Evolutionary conservation across 2,329 filamentous ascomycete genomes (phyloP).

Genomic region (Colletotrichum noveboracense): DNA sequence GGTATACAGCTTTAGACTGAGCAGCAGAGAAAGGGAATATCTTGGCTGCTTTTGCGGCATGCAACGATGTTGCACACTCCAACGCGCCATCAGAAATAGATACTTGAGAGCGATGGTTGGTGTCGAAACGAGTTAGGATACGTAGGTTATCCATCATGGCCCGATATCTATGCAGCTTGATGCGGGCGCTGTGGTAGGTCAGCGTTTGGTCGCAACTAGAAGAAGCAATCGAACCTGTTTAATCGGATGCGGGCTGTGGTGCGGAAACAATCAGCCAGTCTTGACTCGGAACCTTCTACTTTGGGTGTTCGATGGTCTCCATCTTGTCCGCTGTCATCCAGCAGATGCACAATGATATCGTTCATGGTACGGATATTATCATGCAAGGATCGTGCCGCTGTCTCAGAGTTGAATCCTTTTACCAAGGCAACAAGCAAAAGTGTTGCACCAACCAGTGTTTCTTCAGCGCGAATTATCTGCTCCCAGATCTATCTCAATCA

Average conservation of each 20-base stretch:
- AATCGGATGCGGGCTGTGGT: neutral
- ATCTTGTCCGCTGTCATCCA: neutral
- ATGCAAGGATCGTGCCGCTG: neutral
- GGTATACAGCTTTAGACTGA: neutral
- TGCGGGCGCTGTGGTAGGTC: neutral
- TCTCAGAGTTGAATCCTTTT: neutral
- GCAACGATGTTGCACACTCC: neutral
- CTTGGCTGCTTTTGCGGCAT: neutral
- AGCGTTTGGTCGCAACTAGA: rapidly evolving
- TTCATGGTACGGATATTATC: neutral
- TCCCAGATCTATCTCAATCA: neutral
- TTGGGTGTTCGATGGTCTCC: neutral
- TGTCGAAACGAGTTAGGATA: neutral
- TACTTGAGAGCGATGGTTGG: neutral
- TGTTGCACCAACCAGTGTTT: neutral
- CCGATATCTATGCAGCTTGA: neutral
- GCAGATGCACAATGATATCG: neutral
- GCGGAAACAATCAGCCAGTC: neutral
- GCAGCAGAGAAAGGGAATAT: neutral
- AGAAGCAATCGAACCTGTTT: neutral
- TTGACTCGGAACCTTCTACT: neutral
- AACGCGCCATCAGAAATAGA: rapidly evolving
- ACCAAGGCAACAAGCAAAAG: neutral
- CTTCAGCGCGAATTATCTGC: neutral
- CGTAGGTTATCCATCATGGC: neutral